Conservation (phyloP, 2,329 filamentous ascomycete genomes). For the Alternaria gansuensis region DNA sequence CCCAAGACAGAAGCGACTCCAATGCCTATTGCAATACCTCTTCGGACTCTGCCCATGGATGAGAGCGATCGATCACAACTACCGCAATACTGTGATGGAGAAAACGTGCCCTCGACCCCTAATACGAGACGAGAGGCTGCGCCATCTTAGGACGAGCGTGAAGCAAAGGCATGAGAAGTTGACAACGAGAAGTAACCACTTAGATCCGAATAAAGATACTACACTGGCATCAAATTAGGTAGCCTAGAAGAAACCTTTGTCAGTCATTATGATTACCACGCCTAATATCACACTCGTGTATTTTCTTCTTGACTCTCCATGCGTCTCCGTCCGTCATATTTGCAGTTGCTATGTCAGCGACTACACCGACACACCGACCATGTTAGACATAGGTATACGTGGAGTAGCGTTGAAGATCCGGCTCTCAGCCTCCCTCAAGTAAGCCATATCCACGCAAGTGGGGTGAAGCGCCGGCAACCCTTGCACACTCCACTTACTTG, state of each 20-base stretch:
- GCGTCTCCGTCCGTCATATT: background rate
- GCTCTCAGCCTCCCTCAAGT: background rate
- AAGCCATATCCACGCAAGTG: background rate
- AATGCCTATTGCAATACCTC: constrained; percentile 44
- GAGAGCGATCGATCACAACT: constrained; percentile 44
- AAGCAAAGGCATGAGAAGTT: background rate
- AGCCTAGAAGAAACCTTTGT: background rate
- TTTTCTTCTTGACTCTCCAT: background rate
- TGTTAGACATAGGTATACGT: background rate
- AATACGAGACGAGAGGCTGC: background rate
- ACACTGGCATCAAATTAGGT: too few species aligned
- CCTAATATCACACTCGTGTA: background rate
- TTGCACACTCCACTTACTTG: background rate
- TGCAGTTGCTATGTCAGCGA: background rate
- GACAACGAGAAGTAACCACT: background rate
- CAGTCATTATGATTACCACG: background rate
- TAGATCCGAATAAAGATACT: background rate
- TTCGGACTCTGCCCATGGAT: constrained; percentile 52
- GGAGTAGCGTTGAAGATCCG: background rate
- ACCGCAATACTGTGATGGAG: constrained; percentile 50
- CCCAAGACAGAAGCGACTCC: constrained; percentile 41
- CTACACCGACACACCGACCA: background rate
- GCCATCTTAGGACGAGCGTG: background rate
- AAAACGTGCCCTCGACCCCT: too few species aligned
- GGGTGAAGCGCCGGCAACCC: background rate